Conservation (phyloP, 2,329 filamentous ascomycete genomes). For the Stagonosporopsis cucurbitacearum region DNA sequence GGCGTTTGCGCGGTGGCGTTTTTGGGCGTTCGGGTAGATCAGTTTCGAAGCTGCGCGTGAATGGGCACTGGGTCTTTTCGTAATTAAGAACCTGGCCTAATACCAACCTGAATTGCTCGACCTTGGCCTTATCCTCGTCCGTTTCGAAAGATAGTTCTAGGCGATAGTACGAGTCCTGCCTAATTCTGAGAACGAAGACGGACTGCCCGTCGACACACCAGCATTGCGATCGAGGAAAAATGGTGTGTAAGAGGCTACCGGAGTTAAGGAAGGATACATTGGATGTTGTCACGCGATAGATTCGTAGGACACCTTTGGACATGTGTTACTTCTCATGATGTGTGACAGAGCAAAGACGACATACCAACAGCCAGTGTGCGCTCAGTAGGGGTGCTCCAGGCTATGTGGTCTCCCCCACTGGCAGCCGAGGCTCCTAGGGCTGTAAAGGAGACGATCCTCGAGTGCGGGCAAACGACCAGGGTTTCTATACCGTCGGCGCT, state of each 20-base stretch:
- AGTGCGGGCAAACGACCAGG: slow-evolving; percentile 74
- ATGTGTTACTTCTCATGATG: slow-evolving; percentile 14
- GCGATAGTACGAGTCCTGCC: slow-evolving; percentile 84
- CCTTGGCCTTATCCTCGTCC: slow-evolving; percentile 67
- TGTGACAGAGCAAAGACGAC: slow-evolving; percentile 27
- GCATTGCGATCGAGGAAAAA: slow-evolving; percentile 87
- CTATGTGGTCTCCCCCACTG: slow-evolving; percentile 63
- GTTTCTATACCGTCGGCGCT: slow-evolving; percentile 65
- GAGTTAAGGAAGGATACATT: slow-evolving; percentile 85
- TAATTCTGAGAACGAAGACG: slow-evolving; percentile 85
- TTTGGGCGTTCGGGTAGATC: slow-evolving; percentile 72
- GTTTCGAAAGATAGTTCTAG: slow-evolving; percentile 79
- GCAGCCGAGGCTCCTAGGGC: slow-evolving; percentile 35
- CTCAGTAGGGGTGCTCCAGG: slow-evolving; percentile 78
- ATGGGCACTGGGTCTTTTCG: slow-evolving; percentile 87
- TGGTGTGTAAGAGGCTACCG: slow-evolving; percentile 81
- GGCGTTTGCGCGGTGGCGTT: slow-evolving; percentile 57
- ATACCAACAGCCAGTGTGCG: slow-evolving; percentile 79
- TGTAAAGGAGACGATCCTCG: slow-evolving; percentile 73
- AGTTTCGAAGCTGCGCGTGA: slow-evolving; percentile 77
- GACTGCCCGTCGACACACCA: slow-evolving; percentile 89
- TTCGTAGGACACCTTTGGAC: slow-evolving; percentile 70
- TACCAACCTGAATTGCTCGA: slow-evolving; percentile 71
- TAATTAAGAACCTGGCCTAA: slow-evolving; percentile 78
- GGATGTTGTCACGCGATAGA: slow-evolving; percentile 85